Conservation (phyloP, 1,284 basidiomycete genomes). For the Apiotrichum sp. region DNA sequence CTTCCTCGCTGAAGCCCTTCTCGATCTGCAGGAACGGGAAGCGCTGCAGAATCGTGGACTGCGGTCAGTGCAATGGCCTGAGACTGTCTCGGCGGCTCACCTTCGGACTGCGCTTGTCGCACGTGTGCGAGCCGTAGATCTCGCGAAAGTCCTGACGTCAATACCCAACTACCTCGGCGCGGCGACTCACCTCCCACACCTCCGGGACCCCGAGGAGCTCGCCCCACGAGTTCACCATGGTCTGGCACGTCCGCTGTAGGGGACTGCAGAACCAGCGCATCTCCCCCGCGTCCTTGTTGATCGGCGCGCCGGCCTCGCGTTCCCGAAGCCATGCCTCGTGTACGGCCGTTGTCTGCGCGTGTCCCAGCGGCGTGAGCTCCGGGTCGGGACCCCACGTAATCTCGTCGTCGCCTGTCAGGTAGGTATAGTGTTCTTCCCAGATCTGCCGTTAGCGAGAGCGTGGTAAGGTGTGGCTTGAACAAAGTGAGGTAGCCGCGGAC, state of each 20-base stretch:
- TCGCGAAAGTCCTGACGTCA: slow-evolving; percentile 35
- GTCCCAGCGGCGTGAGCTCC: slow-evolving; percentile 61
- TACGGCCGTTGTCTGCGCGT: slow-evolving; percentile 57
- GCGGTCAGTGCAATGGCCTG: neutral
- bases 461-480: neutral
- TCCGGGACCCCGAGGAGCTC: slow-evolving; percentile 42
- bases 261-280: slow-evolving; percentile 63
- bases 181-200: slow-evolving; percentile 36
- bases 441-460: slow-evolving; percentile 21
- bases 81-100: slow-evolving; percentile 34
- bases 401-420: slow-evolving; percentile 62
- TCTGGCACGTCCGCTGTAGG: slow-evolving; percentile 64
- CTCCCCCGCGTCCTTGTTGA: slow-evolving; percentile 47
- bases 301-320: slow-evolving; percentile 52
- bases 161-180: neutral
- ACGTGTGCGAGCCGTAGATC: slow-evolving; percentile 45
- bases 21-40: slow-evolving; percentile 66
- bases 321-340: slow-evolving; percentile 59
- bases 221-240: slow-evolving; percentile 60
- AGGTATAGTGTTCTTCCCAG: slow-evolving; percentile 59
- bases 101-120: slow-evolving; percentile 46
- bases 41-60: slow-evolving; percentile 53
- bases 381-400: slow-evolving; percentile 79
- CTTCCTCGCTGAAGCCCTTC: slow-evolving; percentile 62
- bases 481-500: too few relatives aligned